Percentiles rank a stretch among this genome's conserved stretches.
phyloP scores from a whole-genome alignment of 495 filamentous ascomycete genomes.

The Tuber magnatum region DNA sequence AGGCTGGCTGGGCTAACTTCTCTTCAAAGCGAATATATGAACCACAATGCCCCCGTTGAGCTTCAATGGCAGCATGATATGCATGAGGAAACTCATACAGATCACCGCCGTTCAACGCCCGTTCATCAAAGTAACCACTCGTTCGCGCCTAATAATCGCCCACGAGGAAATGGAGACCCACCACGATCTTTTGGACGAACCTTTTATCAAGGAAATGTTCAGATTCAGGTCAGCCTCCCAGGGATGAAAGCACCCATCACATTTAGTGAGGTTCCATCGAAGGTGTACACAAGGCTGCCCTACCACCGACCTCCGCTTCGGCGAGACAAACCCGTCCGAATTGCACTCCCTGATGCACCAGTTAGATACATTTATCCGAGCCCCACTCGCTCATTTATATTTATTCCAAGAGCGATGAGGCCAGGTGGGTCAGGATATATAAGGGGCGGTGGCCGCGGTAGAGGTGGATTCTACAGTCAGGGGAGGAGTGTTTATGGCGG shows the following conservation, averaged over 20 bases:
- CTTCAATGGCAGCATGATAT: conserved; percentile 90
- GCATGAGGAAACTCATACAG: conserved; percentile 66
- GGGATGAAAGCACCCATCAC: conserved; percentile 64
- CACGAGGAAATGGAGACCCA: conserved; percentile 46
- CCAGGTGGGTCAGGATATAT: conserved; percentile 52
- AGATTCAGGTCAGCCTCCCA: conserved; percentile 70
- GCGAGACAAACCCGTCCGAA: conserved; percentile 91
- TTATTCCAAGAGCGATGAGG: conserved; percentile 87
- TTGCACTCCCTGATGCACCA: conserved; percentile 71
- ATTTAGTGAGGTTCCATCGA: conserved; percentile 66
- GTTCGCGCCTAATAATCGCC: conserved; percentile 44
- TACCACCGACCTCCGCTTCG: conserved; percentile 91
- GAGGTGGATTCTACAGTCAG: conserved; percentile 62
- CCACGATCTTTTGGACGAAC: conserved; percentile 56
- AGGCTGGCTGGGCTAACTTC: conserved; percentile 46
- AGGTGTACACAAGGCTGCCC: conserved; percentile 84
- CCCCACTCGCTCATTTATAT: conserved; percentile 87
- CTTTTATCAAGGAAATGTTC: conserved; percentile 64
- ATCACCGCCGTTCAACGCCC: conserved; percentile 43
- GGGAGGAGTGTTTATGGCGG: conserved; percentile 71
- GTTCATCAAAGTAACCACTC: conserved; percentile 45
- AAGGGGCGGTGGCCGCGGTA: conserved; percentile 59
- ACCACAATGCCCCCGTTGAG: conserved; percentile 52
- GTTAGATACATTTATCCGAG: conserved; percentile 87
- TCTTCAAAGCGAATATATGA: conserved; percentile 52